Evolutionary conservation across 768 basidiomycete species (phyloP).

Genomic region (Sarcomyxa edulis): DNA sequence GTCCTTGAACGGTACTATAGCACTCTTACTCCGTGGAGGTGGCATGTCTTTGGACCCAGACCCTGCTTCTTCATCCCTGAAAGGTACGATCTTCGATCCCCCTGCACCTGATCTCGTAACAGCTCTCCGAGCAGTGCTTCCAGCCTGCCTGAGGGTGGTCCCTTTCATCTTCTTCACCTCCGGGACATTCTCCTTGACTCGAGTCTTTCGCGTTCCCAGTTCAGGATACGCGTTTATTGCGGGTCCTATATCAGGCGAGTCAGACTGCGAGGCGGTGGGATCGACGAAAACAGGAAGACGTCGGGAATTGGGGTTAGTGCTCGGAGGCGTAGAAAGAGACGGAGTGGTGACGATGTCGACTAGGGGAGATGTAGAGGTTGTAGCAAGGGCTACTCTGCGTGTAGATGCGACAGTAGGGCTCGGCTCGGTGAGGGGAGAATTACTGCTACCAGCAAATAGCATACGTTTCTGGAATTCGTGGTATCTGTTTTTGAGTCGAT

Average conservation of each 20-base stretch:
- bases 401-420: constrained; percentile 26
- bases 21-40: constrained; percentile 27
- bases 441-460: constrained; percentile 49
- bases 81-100: constrained; percentile 56
- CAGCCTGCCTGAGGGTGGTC: constrained; percentile 59
- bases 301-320: too few species aligned
- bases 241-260: constrained; percentile 28
- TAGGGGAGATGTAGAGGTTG: too few species aligned
- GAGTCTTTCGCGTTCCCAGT: constrained; percentile 69
- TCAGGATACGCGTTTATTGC: constrained; percentile 57
- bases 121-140: constrained; percentile 47
- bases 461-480: constrained; percentile 89
- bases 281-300: constrained; percentile 73
- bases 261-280: constrained; percentile 47
- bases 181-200: constrained; percentile 74
- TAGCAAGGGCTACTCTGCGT: constrained; percentile 27
- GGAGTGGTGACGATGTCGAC: constrained; percentile 12
- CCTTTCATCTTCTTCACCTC: constrained; percentile 67
- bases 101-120: constrained; percentile 21
- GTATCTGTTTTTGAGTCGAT: constrained; percentile 72
- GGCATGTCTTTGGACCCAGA: constrained; percentile 26
- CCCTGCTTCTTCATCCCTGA: constrained; percentile 52
- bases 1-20: constrained; percentile 15
- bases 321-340: constrained; percentile 26
- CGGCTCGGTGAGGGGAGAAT: constrained; percentile 31